Percentiles rank a stretch among this genome's conserved stretches.
Evolutionary conservation across 73 alveolate species (phyloP).

Genomic region (Paramecium biaurelia): DNA sequence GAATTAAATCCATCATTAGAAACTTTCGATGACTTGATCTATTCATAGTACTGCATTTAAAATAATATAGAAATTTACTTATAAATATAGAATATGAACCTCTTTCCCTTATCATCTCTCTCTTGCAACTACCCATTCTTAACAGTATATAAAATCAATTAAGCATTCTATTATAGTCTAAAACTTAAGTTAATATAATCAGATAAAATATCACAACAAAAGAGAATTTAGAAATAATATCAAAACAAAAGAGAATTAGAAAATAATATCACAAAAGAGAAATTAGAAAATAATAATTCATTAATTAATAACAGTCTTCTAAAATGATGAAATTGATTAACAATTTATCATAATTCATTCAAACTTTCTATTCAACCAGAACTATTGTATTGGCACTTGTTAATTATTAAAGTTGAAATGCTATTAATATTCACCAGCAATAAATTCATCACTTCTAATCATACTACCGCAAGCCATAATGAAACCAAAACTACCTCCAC

Average conservation of each 20-base stretch:
- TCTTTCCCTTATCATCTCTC: not conserved
- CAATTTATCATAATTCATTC: not conserved
- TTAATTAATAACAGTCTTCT: not conserved
- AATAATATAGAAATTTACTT: not conserved
- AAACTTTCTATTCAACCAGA: not conserved
- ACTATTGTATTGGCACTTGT: not conserved
- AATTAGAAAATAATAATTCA: not conserved
- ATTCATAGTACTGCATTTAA: not conserved
- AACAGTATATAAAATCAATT: too few species aligned
- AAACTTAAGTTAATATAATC: too few species aligned
- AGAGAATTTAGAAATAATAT: too few species aligned
- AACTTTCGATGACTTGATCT: not conserved
- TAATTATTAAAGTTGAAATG: not conserved
- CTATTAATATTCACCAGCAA: not conserved
- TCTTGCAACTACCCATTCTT: not conserved
- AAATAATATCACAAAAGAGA: not conserved
- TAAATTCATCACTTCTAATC: constrained; percentile 33
- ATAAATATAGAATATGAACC: not conserved
- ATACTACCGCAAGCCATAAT: constrained; percentile 62
- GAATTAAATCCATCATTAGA: not conserved
- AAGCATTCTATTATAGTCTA: not conserved
- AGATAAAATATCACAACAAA: too few species aligned
- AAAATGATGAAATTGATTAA: not conserved
- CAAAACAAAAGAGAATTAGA: not conserved
- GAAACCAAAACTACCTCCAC: constrained; percentile 62